Conservation (phyloP, 768 basidiomycete genomes). For the Macrolepiota fuliginosa region DNA sequence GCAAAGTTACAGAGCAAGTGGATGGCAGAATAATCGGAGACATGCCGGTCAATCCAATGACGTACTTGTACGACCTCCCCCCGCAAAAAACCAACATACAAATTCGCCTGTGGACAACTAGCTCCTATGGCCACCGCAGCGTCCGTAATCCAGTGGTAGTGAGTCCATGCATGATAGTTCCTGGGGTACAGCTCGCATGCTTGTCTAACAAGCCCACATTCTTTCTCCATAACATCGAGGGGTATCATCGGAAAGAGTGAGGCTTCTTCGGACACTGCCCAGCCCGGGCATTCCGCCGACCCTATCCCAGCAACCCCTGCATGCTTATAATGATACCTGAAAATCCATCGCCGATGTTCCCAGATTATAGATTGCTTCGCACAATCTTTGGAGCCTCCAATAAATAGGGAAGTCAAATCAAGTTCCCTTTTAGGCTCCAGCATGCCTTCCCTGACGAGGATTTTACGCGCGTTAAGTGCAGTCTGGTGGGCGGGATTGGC, state of each 20-base stretch:
- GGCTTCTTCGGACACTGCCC: conserved; percentile 25
- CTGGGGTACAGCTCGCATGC: conserved; percentile 66
- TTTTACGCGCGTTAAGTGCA: conserved; percentile 61
- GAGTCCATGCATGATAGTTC: conserved; percentile 74
- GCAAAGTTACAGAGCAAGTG: conserved; percentile 47
- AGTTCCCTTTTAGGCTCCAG: conserved; percentile 48
- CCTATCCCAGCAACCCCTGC: conserved; percentile 3
- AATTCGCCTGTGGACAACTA: conserved; percentile 14
- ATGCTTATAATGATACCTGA: conserved; percentile 31
- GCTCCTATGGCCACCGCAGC: conserved; percentile 21
- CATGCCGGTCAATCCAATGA: conserved; percentile 59
- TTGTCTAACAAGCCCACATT: conserved; percentile 43
- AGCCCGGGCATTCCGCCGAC: conserved; percentile 13
- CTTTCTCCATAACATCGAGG: conserved; percentile 34
- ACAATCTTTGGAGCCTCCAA: conserved; percentile 50
- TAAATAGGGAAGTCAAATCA: conserved; percentile 37
- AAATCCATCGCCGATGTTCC: conserved; percentile 70
- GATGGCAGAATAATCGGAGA: conserved; percentile 66
- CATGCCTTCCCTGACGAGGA: conserved; percentile 36
- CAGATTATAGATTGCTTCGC: conserved; percentile 69
- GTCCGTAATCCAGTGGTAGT: conserved; percentile 51
- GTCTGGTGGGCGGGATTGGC: conserved; percentile 71
- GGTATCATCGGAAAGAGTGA: conserved; percentile 32
- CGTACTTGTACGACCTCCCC: conserved; percentile 36
- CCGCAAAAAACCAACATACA: conserved; percentile 31